These are phyloP conservation scores for Cryptococcus sp. DNA, from an alignment of 1,284 basidiomycete species.

Conservation along the genomic window DNA sequence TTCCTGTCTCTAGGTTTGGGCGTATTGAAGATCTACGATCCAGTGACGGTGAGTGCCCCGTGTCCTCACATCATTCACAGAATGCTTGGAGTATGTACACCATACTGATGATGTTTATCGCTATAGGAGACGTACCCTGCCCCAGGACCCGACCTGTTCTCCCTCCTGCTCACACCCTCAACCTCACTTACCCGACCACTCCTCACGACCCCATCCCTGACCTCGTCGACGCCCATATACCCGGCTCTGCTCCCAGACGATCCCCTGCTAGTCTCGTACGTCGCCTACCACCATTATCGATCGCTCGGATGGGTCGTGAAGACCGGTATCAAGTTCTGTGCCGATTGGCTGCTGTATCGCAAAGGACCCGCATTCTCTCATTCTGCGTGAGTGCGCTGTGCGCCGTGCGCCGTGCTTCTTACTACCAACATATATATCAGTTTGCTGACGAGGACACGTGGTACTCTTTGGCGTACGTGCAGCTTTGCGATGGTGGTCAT, in stretches of 20 bases:
- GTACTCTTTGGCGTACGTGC: not conserved
- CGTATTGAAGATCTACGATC: constrained; percentile 73
- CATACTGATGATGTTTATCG: not conserved
- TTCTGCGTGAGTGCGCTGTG: constrained; percentile 71
- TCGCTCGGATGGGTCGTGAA: constrained; percentile 98
- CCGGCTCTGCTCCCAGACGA: constrained; percentile 64
- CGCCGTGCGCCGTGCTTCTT: constrained; percentile 8
- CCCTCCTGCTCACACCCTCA: constrained; percentile 40
- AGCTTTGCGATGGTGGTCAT: constrained; percentile 89
- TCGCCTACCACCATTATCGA: constrained; percentile 91
- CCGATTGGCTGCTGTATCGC: constrained; percentile 92
- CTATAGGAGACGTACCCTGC: constrained; percentile 28
- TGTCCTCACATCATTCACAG: constrained; percentile 9
- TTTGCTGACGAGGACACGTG: not conserved
- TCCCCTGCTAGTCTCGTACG: constrained; percentile 88
- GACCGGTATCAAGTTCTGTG: constrained; percentile 95
- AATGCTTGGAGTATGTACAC: constrained; percentile 57
- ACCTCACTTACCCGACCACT: constrained; percentile 38
- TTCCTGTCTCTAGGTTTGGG: constrained; percentile 84
- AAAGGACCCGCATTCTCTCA: constrained; percentile 93
- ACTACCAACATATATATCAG: constrained; percentile 1
- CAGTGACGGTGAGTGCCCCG: constrained; percentile 60
- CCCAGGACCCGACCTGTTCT: constrained; percentile 59
- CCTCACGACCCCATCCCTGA: not conserved
- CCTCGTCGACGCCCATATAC: constrained; percentile 7